Evolutionary conservation across 192 early-diverging fungal genomes (phyloP).

Genomic region (Rhizophagus prolifer): DNA sequence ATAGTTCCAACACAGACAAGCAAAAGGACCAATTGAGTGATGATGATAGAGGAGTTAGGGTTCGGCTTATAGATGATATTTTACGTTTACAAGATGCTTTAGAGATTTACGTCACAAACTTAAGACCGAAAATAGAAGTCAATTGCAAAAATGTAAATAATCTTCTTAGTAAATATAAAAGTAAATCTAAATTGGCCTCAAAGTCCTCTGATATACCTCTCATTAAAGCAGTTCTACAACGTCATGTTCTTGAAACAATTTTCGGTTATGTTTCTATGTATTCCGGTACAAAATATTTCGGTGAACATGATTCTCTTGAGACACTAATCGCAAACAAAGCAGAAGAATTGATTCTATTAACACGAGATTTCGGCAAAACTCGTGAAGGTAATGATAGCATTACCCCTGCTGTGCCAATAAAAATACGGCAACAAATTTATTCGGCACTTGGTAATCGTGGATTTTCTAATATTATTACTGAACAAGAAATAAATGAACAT

Average conservation of each 20-base stretch:
- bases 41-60: background rate
- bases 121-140: background rate
- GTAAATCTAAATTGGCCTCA: background rate
- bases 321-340: background rate
- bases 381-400: background rate
- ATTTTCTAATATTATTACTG: background rate
- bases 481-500: background rate
- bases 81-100: background rate
- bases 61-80: background rate
- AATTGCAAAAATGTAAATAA: background rate
- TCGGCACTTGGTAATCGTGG: background rate
- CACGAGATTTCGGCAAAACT: background rate
- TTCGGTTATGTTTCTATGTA: background rate
- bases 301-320: background rate
- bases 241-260: background rate
- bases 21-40: background rate
- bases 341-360: background rate
- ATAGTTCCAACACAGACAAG: too few species aligned
- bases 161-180: background rate
- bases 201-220: background rate
- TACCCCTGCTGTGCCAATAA: background rate
- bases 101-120: background rate
- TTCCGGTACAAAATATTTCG: background rate
- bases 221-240: background rate
- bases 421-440: conserved; percentile 2